A percentile compares a stretch with the other conserved stretches of the same genome.
Evolutionary conservation across 164 flowering plant species (phyloP).

Genomic region (Stephania cephalantha): DNA sequence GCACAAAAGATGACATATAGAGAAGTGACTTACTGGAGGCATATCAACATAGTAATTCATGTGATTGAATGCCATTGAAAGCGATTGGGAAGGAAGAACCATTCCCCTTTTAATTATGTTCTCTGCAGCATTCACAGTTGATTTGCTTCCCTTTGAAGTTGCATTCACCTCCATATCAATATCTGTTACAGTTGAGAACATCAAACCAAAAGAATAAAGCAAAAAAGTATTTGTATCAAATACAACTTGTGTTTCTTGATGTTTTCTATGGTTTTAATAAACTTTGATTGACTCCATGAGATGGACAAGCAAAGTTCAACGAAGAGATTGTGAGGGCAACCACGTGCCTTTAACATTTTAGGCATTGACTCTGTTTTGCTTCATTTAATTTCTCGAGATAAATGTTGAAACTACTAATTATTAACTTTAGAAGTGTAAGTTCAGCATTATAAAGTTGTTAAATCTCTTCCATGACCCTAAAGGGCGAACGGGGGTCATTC

Average conservation of each 20-base stretch:
- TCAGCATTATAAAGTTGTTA: too few relatives aligned
- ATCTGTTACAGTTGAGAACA: constrained; percentile 15
- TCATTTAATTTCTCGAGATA: too few relatives aligned
- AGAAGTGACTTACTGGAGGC: constrained; percentile 47
- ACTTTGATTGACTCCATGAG: too few relatives aligned
- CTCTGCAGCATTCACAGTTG: constrained; percentile 10
- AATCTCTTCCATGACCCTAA: too few relatives aligned
- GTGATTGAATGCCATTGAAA: constrained; percentile 46
- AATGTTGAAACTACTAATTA: too few relatives aligned
- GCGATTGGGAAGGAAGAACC: constrained; percentile 58
- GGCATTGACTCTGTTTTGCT: too few relatives aligned
- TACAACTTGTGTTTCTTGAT: too few relatives aligned
- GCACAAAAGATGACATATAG: neutral
- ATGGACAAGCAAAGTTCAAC: neutral
- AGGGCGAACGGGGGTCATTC: too few relatives aligned
- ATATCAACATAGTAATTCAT: constrained; percentile 59
- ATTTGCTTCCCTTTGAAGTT: constrained; percentile 8
- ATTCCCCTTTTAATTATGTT: constrained; percentile 39
- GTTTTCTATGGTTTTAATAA: too few relatives aligned
- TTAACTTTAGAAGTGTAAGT: too few relatives aligned
- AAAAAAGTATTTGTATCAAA: neutral
- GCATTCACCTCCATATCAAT: constrained; percentile 21
- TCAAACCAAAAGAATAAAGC: neutral
- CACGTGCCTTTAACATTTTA: too few relatives aligned
- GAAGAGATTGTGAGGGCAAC: too few relatives aligned